phyloP scores from a whole-genome alignment of 177 flowering plant genomes.

The Vitis hybrid region DNA sequence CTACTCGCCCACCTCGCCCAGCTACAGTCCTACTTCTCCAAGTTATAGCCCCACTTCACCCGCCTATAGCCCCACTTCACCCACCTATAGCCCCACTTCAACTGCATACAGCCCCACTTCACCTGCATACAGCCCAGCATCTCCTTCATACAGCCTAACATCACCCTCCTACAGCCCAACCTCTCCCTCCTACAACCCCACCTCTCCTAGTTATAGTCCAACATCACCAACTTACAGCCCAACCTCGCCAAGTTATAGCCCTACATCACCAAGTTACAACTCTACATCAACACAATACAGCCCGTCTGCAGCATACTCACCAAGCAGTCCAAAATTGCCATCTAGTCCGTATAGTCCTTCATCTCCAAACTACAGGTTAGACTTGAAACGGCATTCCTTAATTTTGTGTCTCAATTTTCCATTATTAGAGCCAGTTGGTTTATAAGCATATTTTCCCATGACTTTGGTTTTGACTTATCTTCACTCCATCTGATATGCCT shows the following conservation, averaged over 20 bases:
- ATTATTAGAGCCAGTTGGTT: too few relatives aligned
- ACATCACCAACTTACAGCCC: slow-evolving; percentile 93
- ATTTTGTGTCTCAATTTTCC: neutral
- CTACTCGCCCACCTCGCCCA: slow-evolving; percentile 77
- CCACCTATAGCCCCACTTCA: slow-evolving; percentile 87
- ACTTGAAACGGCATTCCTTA: neutral
- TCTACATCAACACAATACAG: slow-evolving; percentile 81
- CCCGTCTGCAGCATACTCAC: slow-evolving; percentile 86
- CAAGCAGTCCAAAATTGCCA: too few relatives aligned
- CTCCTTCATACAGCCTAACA: slow-evolving; percentile 66
- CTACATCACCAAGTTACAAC: slow-evolving; percentile 84
- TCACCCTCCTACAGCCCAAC: slow-evolving; percentile 88
- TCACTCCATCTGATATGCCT: too few relatives aligned
- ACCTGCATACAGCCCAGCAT: slow-evolving; percentile 62
- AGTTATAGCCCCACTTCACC: too few relatives aligned
- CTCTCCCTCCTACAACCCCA: slow-evolving; percentile 85
- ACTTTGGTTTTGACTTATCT: too few relatives aligned
- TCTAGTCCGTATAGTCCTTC: too few relatives aligned
- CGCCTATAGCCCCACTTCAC: slow-evolving; percentile 84
- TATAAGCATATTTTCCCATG: too few relatives aligned
- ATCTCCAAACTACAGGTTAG: slow-evolving; percentile 91
- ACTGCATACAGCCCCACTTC: slow-evolving; percentile 91
- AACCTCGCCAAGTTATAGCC: slow-evolving; percentile 86
- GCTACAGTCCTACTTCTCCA: slow-evolving; percentile 84
- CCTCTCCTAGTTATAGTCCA: slow-evolving; percentile 86